These are phyloP conservation scores for Trypanosoma rangeli DNA, from an alignment of 208 protist genomes.

Conservation along the genomic window DNA sequence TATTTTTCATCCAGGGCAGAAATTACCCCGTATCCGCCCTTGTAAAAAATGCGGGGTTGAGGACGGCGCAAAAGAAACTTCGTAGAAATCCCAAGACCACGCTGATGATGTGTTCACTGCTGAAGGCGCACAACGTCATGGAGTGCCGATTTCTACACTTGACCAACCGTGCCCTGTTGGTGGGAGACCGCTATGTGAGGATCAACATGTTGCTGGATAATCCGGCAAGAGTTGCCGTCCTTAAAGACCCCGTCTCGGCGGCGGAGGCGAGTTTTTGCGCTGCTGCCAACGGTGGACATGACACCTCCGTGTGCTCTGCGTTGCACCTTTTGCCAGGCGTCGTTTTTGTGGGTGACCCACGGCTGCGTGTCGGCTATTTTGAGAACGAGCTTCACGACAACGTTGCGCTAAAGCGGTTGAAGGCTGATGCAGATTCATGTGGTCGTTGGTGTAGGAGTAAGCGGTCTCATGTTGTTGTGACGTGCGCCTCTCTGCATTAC, in stretches of 20 bases:
- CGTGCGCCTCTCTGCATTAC: constrained; percentile 76
- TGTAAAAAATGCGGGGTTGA: constrained; percentile 63
- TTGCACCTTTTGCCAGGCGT: constrained; percentile 68
- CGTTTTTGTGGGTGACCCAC: constrained; percentile 62
- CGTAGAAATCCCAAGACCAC: constrained; percentile 54
- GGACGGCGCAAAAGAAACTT: constrained; percentile 35
- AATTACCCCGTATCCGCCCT: constrained; percentile 51
- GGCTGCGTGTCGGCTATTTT: constrained; percentile 71
- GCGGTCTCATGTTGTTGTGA: constrained; percentile 70
- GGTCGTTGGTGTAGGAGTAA: constrained; percentile 62
- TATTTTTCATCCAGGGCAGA: constrained; percentile 34
- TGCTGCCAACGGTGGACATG: constrained; percentile 27
- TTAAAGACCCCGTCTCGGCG: constrained; percentile 42
- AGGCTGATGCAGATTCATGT: constrained; percentile 47
- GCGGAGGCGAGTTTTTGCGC: constrained; percentile 48
- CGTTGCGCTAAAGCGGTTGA: constrained; percentile 46
- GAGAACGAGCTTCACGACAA: constrained; percentile 69
- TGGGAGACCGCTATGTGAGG: constrained; percentile 68
- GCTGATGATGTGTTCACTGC: constrained; percentile 42
- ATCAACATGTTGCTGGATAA: constrained; percentile 78
- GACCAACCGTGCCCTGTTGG: constrained; percentile 54
- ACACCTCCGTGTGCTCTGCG: constrained; percentile 38
- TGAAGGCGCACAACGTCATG: constrained; percentile 57
- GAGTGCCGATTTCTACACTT: constrained; percentile 63
- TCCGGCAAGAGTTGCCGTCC: constrained; percentile 41